Percentiles rank a stretch among this genome's conserved stretches.
These are phyloP conservation scores for Fusarium denticulatum DNA, from an alignment of 2,329 filamentous ascomycete species.

Conservation along the genomic window DNA sequence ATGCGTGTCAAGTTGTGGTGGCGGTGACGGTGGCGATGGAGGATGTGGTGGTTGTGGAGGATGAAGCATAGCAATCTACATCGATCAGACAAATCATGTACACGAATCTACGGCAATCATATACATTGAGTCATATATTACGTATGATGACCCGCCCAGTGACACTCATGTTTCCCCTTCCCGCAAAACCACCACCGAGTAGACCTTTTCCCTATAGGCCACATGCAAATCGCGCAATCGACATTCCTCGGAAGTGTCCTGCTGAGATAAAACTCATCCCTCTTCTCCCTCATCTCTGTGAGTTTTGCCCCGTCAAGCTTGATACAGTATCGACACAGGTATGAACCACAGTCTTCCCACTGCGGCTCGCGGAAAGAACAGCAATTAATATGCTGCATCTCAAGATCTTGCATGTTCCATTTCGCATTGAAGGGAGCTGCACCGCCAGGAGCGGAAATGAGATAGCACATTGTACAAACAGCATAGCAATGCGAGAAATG, in stretches of 20 bases:
- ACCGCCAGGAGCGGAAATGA: background rate
- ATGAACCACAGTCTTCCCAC: background rate
- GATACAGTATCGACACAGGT: background rate
- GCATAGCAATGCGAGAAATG: slow-evolving; percentile 24
- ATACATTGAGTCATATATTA: background rate
- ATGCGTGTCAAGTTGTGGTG: slow-evolving; percentile 31
- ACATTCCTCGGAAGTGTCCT: background rate
- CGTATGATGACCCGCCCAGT: slow-evolving; percentile 20
- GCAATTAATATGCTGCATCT: slow-evolving; percentile 12
- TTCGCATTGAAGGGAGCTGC: slow-evolving; percentile 12
- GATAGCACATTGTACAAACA: slow-evolving; percentile 6
- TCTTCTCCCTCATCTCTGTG: background rate
- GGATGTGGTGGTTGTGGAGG: slow-evolving; percentile 35
- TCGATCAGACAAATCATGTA: background rate
- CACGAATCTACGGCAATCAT: background rate
- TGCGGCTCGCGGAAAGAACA: background rate
- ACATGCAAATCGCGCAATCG: slow-evolving; percentile 13
- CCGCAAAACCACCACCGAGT: slow-evolving; percentile 23
- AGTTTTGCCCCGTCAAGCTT: background rate
- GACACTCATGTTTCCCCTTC: slow-evolving; percentile 18
- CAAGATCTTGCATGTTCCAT: slow-evolving; percentile 18
- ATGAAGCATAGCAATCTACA: background rate
- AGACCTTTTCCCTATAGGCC: background rate
- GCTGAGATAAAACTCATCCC: slow-evolving; percentile 1
- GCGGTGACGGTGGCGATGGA: slow-evolving; percentile 15